Base-by-base conservation (phyloP, 2,329 filamentous ascomycete genomes). In the Claviceps spartinae region DNA sequence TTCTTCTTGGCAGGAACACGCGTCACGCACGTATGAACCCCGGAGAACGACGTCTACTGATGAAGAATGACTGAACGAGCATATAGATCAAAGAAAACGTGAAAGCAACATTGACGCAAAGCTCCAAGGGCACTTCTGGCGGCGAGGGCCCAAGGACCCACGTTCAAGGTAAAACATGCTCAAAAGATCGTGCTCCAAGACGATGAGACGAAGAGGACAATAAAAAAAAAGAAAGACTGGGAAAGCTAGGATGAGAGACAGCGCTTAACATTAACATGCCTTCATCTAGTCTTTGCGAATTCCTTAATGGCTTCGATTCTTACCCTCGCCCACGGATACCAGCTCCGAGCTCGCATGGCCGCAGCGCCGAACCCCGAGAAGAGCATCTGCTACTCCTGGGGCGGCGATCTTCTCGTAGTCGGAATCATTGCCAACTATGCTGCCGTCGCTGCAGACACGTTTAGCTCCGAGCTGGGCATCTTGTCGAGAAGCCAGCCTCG, bases 401-500 rank as follows among this genome's bases (percentile, higher is more conserved):
- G 72, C 48, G 82, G 81, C 38, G 81, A 84, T 60, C 65, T 85
- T 5, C 70, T 84, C 4, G 70, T 83, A 11, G 62, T 85, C 20
- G 82, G 82, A 13, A 82, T 85, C 58, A 78, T 86, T 58, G 80
- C 81, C 43, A 91, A 95, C 70, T 98, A 98, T 63, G 91, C 89
- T 26, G 87, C 88, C 48, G 89, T 95, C 9, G 82, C 88, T 20
- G 88, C 91, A 48, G 93, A 98, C 66, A 98, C 93, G 0, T 93
- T 96, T 65, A 90, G 86, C 53, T 95, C 89, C 11, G 93, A 98
- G 71, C 81, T 98, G 20, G 93, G 93, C 14, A 98, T 98, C 52
- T 75, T 98, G 13, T 85, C 90, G 6, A 79, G 76, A 54, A 77
- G 77, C 24, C 72, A 79, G 45, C 93, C 93, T 8, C 82, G 90